These are phyloP conservation scores for Pythium brachiatum DNA, from an alignment of 352 stramenopile species.

Conservation along the genomic window DNA sequence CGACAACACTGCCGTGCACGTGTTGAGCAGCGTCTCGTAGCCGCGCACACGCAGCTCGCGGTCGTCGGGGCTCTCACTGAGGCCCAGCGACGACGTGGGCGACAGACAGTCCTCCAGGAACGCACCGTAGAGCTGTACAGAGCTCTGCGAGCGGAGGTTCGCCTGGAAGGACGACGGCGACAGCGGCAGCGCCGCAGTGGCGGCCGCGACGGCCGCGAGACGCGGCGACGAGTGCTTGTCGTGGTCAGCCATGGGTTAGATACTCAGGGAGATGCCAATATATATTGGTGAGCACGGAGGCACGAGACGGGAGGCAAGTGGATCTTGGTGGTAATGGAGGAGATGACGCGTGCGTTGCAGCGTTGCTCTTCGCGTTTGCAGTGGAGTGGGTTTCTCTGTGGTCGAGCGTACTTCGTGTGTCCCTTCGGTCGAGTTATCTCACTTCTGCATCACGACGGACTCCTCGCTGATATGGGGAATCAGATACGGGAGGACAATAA, in stretches of 20 bases:
- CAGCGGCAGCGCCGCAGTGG: slow-evolving; percentile 4
- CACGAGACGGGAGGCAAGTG: no score
- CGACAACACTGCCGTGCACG: slow-evolving; percentile 67
- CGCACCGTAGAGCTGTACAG: slow-evolving; percentile 72
- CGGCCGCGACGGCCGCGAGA: not conserved
- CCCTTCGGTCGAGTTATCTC: not conserved
- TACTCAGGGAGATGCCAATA: no score
- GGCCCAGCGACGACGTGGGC: slow-evolving; percentile 23
- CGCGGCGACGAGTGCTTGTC: slow-evolving; percentile 10
- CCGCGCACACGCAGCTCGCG: slow-evolving; percentile 65
- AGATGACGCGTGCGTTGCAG: no score
- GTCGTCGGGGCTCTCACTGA: slow-evolving; percentile 51
- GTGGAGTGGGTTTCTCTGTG: slow-evolving; percentile 8
- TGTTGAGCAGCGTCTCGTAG: slow-evolving; percentile 70
- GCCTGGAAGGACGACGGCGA: slow-evolving; percentile 25
- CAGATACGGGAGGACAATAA: not conserved
- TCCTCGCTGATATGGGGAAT: not conserved
- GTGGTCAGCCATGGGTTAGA: slow-evolving; percentile 14
- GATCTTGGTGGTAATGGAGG: no score
- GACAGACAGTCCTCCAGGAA: slow-evolving; percentile 67
- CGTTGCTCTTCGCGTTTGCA: not conserved
- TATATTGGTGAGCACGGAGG: no score
- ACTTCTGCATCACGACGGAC: slow-evolving; percentile 7
- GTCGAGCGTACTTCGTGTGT: slow-evolving; percentile 18
- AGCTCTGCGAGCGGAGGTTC: slow-evolving; percentile 69